Base-by-base conservation (phyloP, 257 asterid species). In the Leptodermis oblonga region DNA sequence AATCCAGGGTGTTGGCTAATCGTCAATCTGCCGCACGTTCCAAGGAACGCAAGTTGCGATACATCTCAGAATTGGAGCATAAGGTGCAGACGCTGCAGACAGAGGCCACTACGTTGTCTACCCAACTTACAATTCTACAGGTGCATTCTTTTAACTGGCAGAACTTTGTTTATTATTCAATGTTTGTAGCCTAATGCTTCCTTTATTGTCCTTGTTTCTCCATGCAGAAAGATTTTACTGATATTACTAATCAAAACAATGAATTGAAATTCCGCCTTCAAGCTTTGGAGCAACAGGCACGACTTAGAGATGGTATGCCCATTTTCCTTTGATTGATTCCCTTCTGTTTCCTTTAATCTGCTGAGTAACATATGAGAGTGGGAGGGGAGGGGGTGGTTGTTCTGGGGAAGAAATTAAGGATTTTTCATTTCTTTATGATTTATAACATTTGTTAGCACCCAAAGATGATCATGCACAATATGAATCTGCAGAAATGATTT, bases 21-120 rank as follows among this genome's bases (percentile, higher is more conserved):
- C 91, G 98, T 61, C 96, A 86, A 62, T 92, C 98, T 53, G 97
- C 97, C 76, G 98, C 97, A 78, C 95, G 97, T 67, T 92, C 98
- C 48, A 92, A 92, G 85, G 98, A 92, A 82, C 78, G 96, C 55
- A 92, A 90, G 81, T n/a, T 81, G 83, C 87, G 87, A 18, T 92
- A 92, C 87, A 92, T 92, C 68, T 84, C 97, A 18, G 96, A 92
- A 80, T 83, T 92, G 84, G 98, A 92, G 75, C 95, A 86, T 77
- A 92, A 86, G 82, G 96, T 92, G 70, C 92, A 85, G 70, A 90
- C 90, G 53, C 85, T 92, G 70, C 95, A 90, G 81, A 75, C 87
- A 45, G 96, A 92, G 78, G 82, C 92, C 34, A 86, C 95, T 39
- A 85, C 91, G 7, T 77, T 90, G 55, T 88, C 97, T 10, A 73